Conservation (phyloP, 1,139 yeast genomes). For the Lizanozyma gosingica region DNA sequence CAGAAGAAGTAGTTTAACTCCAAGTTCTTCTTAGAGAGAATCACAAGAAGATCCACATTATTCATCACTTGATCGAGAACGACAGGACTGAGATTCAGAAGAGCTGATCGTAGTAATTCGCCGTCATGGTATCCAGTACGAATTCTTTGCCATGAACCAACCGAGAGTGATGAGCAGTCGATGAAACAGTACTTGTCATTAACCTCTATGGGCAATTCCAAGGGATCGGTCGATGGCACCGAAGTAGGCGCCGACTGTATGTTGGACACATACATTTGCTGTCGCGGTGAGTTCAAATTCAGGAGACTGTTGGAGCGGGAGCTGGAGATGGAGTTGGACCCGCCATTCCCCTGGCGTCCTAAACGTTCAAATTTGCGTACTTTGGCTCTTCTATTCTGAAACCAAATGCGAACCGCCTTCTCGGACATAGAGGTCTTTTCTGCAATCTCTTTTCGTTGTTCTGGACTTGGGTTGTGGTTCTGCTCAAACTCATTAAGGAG, state of each 20-base stretch:
- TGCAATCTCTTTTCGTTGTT: constrained; percentile 63
- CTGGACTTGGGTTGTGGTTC: constrained; percentile 65
- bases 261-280: background rate
- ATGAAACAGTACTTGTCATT: constrained; percentile 62
- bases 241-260: background rate
- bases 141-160: constrained; percentile 74
- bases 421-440: constrained; percentile 79
- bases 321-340: background rate
- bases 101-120: constrained; percentile 28
- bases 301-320: background rate
- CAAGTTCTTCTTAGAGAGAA: constrained; percentile 56
- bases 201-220: constrained; percentile 39
- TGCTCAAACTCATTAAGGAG: constrained; percentile 61
- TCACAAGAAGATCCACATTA: constrained; percentile 58
- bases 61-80: constrained; percentile 54
- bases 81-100: constrained; percentile 57
- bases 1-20: constrained; percentile 70
- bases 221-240: background rate
- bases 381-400: constrained; percentile 86
- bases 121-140: constrained; percentile 50
- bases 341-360: constrained; percentile 13
- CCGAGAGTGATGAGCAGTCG: constrained; percentile 58
- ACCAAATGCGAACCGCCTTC: constrained; percentile 91
- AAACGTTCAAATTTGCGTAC: constrained; percentile 50
- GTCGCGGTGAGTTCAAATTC: background rate